These are phyloP conservation scores for Phytophthora vignae DNA, from an alignment of 352 stramenopile genomes.

Conservation along the genomic window DNA sequence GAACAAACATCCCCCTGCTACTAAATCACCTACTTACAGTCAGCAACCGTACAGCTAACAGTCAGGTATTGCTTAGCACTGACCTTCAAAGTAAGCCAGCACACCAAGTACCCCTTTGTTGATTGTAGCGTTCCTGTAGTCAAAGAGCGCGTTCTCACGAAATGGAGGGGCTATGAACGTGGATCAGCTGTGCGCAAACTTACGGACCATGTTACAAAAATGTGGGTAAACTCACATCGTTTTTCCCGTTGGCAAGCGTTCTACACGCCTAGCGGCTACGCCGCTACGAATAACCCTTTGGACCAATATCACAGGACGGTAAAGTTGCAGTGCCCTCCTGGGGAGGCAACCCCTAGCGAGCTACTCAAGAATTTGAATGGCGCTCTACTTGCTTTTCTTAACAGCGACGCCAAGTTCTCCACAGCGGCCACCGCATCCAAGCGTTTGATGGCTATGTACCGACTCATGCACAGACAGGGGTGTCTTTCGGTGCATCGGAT, in stretches of 20 bases:
- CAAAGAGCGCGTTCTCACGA: neutral
- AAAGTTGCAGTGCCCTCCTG: constrained; percentile 5
- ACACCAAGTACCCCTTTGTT: no score
- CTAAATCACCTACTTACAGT: no score
- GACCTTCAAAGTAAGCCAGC: no score
- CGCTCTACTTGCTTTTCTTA: constrained; percentile 1
- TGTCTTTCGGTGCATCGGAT: constrained; percentile 8
- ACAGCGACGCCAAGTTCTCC: neutral
- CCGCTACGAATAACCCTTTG: constrained; percentile 6
- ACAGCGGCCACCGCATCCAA: neutral
- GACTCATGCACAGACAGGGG: neutral
- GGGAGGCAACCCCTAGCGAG: neutral
- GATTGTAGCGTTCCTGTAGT: neutral
- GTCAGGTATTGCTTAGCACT: no score
- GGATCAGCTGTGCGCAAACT: neutral
- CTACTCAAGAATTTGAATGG: constrained; percentile 6
- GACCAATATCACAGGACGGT: constrained; percentile 8
- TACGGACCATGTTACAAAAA: neutral
- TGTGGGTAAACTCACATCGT: neutral
- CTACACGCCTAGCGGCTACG: constrained; percentile 8
- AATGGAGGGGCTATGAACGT: neutral
- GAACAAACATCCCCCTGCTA: no score
- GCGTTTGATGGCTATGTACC: constrained; percentile 4
- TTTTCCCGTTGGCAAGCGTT: constrained; percentile 8
- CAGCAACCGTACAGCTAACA: no score